Base-by-base conservation (phyloP, 805 yeast genomes). In the Cyberlindnera sargentensis region DNA sequence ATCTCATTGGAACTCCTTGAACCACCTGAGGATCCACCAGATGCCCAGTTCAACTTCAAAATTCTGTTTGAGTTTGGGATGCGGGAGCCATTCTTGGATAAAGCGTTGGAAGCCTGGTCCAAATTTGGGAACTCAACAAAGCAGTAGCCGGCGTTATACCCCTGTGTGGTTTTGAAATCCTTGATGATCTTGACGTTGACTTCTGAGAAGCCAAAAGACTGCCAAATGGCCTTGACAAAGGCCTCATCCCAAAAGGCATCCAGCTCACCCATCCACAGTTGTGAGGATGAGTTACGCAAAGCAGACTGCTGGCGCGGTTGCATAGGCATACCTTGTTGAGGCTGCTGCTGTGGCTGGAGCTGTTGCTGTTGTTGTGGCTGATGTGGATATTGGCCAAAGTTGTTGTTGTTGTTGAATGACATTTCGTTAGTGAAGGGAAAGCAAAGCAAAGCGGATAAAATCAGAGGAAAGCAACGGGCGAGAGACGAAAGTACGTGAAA, bases 231-330 rank as follows among this genome's bases (percentile, higher is more conserved):
- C 39, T 70, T 71, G 42, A 90, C 73, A 9, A 75, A 67, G 34
- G 66, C 61, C 58, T 89, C 96, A 47, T 84, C 86, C 89, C 95
- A 85, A 60, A 75, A 69, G 8, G 85, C 85, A 52, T 88, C 96
- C 37, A 89, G 65, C 55, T 87, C 96, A 24, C 96, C 97, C 95
- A 89, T 90, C 84, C 90, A 84, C 40, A 84, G 57, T 43, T 67
- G 71, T 27, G 62, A 42, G 45, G 57, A 31, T 46, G 30, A 45
- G 51, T 42, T 47, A 36, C 40, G 52, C 9, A 49, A 39, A 29
- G 48, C 8, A 34, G 20, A 15, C 20, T 15, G 20, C 20, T 15
- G 20, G 20, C 20, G 20, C 20, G 20, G 20, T 15, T 15, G 20
- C 20, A 15, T 15, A 15, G 20, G 20, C 20, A 15, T 15, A 15